Evolutionary conservation across 352 stramenopile genomes (phyloP), one percentile per base, ranked within the genome.

Genomic region (Globisporangium radiosum): DNA sequence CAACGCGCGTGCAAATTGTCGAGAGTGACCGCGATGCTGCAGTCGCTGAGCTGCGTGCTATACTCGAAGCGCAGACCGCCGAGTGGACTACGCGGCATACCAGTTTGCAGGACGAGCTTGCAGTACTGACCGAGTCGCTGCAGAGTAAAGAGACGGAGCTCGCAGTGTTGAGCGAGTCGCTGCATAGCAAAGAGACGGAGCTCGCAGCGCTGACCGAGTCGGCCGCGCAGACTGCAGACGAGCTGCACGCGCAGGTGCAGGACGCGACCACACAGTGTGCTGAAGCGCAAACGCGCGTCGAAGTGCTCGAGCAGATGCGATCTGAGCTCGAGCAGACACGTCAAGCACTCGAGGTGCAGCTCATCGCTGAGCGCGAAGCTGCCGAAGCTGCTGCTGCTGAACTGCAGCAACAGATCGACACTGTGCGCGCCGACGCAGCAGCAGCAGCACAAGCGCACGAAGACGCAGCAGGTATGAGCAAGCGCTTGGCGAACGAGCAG

Each of bases 101-200:
- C 36, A 66, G 57, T 44, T 67, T 64, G 48, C 53, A 71, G 54
- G 53, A 71, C 14, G 43, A 56, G 39, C 45, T 64, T 8, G 33
- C 37, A 2, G 44, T 51, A 19, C 17, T 55, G 14, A 61, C 25
- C 8, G 42, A 19, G 11, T 42, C 43, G 17, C 42, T 65, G 7
- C 19, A 47, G 36, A n/a, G 33, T 3, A 59, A 54, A n/a, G 52
- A 56, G n/a, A 38, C n/a, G 17, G 55, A 65, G 43, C n/a, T 65
- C 19, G 38, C 17, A 13, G 60, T 25, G n/a, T 19, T 59, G 13
- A 60, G 42, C 11, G 39, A 17, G 10, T 40, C 47, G n/a, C 40
- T 65, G 9, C 17, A 54, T 40, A 14, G 33, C 3, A 63, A 53
- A 14, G 52, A 56, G 15, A 38, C n/a, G 17, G 56, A 66, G 38